Conservation (phyloP, 2,329 filamentous ascomycete genomes). For the Xylariaceae sp. region DNA sequence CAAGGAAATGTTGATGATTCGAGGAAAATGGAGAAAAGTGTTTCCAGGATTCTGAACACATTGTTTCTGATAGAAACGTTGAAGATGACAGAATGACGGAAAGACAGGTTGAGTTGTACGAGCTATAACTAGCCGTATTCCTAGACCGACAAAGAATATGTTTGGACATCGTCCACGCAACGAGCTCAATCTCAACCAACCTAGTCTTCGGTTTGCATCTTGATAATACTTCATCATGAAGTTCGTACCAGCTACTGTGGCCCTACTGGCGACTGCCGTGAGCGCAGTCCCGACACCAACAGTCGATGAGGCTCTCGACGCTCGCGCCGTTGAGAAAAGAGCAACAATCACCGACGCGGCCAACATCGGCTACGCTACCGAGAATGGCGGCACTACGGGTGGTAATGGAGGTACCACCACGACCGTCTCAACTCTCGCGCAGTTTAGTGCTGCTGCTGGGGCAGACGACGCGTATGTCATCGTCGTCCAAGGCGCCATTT, state of each 20-base stretch:
- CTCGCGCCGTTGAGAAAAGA: conserved; percentile 19
- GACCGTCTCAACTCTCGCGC: conserved; percentile 49
- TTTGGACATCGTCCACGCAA: too few relatives aligned
- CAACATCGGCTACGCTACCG: conserved; percentile 18
- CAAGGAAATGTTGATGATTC: too few relatives aligned
- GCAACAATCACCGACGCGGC: conserved; percentile 22
- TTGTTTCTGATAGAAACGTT: too few relatives aligned
- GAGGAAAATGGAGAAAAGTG: too few relatives aligned
- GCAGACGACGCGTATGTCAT: conserved; percentile 44
- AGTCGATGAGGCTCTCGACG: conserved; percentile 14
- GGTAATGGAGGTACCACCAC: conserved; percentile 52
- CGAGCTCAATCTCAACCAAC: too few relatives aligned
- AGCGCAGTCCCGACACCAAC: conserved; percentile 20
- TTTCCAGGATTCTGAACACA: too few relatives aligned
- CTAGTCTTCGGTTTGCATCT: too few relatives aligned
- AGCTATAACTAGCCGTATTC: too few relatives aligned
- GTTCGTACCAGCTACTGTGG: conserved; percentile 17
- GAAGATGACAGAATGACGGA: too few relatives aligned
- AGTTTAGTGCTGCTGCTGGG: conserved; percentile 46
- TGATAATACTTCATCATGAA: conserved; percentile 17
- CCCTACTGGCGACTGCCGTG: conserved; percentile 18
- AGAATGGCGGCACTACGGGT: conserved; percentile 42
- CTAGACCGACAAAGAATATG: too few relatives aligned
- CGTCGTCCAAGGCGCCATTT: conserved; percentile 43
- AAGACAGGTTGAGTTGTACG: too few relatives aligned